Evolutionary conservation across 345 rosid species (phyloP), one percentile per base, ranked within the genome.

Genomic region (Salix exigua): DNA sequence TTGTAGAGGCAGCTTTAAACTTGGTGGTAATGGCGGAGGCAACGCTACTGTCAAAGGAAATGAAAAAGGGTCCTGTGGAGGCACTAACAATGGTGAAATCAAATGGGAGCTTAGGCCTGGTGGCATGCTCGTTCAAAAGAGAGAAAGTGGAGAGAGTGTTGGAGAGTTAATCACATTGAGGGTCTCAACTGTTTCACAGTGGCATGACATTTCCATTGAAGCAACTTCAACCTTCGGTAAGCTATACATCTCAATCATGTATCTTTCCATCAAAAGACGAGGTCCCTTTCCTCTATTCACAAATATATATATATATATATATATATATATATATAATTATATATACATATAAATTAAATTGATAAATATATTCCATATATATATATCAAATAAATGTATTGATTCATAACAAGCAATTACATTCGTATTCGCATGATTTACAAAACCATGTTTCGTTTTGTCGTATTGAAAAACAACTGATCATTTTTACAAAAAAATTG

Each of bases 101-200:
- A 90, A 91, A 81, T 94, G 98, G 96, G 97, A 94, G 67, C 86
- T 91, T 35, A 82, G 94, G 78, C 96, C 96, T 38, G 98, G 97
- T 60, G 98, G 96, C 16, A 90, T 94, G 98, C 92, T 94, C 53
- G 98, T 94, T 80, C 98, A 94, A 48, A 92, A 88, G 84, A 88
- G 97, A 79, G 93, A 83, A 11, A 66, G 82, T 65, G 78, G 79
- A 64, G 86, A 81, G 37, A 68, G 83, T 67, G 72, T 25, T 62
- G 88, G 76, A 25, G 91, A 88, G 78, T 37, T 85, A 80, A 89
- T 93, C 82, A 82, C 88, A 14, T 44, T 91, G 10, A 91, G 91
- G 82, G 91, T 93, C 83, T 90, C 97, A 7, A 88, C 91, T 67
- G 89, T 90, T 78, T 79, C 93, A 50, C 85, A 85, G 68, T 88